phyloP scores from a whole-genome alignment of 2,329 filamentous ascomycete species.

The Endoconidiophora polonica region DNA sequence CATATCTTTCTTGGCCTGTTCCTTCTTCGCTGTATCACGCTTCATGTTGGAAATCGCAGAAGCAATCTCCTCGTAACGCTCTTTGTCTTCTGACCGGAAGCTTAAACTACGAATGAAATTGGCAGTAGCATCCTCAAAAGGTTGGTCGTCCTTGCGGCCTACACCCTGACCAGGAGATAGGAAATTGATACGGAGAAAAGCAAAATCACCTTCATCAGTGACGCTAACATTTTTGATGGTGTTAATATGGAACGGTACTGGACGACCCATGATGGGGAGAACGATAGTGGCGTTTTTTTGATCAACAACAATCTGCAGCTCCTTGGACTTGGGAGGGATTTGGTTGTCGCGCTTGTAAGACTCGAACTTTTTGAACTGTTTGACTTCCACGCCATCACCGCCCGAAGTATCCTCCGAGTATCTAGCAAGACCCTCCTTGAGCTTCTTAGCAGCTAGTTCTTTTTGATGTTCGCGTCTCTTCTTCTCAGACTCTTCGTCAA shows the following conservation, averaged over 20 bases:
- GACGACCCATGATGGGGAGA: slow-evolving; percentile 90
- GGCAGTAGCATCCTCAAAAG: slow-evolving; percentile 88
- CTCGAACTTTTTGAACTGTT: slow-evolving; percentile 98
- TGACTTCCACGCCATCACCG: slow-evolving; percentile 79
- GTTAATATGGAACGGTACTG: slow-evolving; percentile 91
- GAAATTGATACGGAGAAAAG: slow-evolving; percentile 92
- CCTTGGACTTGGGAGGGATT: slow-evolving; percentile 65
- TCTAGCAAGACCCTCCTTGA: slow-evolving; percentile 67
- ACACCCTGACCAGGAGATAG: slow-evolving; percentile 94
- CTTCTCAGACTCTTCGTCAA: slow-evolving; percentile 78
- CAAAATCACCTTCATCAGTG: slow-evolving; percentile 87
- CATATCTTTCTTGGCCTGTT: slow-evolving; percentile 99
- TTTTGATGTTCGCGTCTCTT: slow-evolving; percentile 84
- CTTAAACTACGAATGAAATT: slow-evolving; percentile 94
- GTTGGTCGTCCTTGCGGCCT: slow-evolving; percentile 90
- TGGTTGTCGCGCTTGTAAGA: slow-evolving; percentile 98
- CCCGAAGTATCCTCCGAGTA: slow-evolving; percentile 75
- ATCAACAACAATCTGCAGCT: slow-evolving; percentile 80
- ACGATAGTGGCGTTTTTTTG: slow-evolving; percentile 79
- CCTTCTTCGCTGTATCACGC: slow-evolving; percentile 76
- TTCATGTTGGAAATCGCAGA: slow-evolving; percentile 93
- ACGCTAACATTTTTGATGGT: slow-evolving; percentile 99
- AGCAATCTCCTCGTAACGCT: slow-evolving; percentile 78
- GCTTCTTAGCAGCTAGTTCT: slow-evolving; percentile 72
- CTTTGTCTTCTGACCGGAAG: slow-evolving; percentile 77